These are phyloP conservation scores for Colletotrichum navitas DNA, from an alignment of 2,329 filamentous ascomycete species.

Conservation along the genomic window DNA sequence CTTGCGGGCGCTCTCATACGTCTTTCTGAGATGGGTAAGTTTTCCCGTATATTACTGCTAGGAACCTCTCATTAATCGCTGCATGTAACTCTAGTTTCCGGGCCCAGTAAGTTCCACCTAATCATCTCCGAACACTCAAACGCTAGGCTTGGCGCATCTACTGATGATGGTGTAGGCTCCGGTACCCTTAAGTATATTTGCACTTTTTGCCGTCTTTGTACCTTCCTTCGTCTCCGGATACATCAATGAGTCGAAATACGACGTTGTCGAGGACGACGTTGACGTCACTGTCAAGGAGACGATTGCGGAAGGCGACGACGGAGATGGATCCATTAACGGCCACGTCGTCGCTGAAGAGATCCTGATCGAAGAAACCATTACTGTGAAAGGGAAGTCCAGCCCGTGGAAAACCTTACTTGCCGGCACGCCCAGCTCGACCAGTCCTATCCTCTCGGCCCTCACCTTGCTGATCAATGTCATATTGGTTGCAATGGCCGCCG, in stretches of 20 bases:
- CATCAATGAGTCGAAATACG: constrained; percentile 67
- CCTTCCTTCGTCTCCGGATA: constrained; percentile 73
- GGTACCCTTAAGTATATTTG: constrained; percentile 57
- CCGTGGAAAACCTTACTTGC: constrained; percentile 76
- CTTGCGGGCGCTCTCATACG: constrained; percentile 63
- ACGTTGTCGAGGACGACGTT: constrained; percentile 71
- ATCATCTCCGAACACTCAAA: constrained; percentile 3
- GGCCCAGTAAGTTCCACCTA: constrained; percentile 47
- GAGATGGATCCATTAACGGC: constrained; percentile 50
- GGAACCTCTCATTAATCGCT: constrained; percentile 13
- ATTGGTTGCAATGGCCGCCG: constrained; percentile 77
- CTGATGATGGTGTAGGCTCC: constrained; percentile 41
- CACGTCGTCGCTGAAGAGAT: constrained; percentile 63
- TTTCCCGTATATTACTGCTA: constrained; percentile 4
- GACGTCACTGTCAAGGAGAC: constrained; percentile 67
- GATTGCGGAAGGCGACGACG: constrained; percentile 50
- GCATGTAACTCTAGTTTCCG: constrained; percentile 44
- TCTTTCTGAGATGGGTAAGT: constrained; percentile 73
- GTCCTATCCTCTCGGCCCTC: constrained; percentile 72
- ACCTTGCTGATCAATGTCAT: constrained; percentile 80
- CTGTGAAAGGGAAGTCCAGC: constrained; percentile 68
- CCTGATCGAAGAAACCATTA: constrained; percentile 72
- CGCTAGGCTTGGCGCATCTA: constrained; percentile 8
- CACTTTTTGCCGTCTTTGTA: constrained; percentile 75
- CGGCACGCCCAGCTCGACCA: constrained; percentile 81